phyloP scores from a whole-genome alignment of 352 stramenopile species.

The Phytophthora cryptogea region DNA sequence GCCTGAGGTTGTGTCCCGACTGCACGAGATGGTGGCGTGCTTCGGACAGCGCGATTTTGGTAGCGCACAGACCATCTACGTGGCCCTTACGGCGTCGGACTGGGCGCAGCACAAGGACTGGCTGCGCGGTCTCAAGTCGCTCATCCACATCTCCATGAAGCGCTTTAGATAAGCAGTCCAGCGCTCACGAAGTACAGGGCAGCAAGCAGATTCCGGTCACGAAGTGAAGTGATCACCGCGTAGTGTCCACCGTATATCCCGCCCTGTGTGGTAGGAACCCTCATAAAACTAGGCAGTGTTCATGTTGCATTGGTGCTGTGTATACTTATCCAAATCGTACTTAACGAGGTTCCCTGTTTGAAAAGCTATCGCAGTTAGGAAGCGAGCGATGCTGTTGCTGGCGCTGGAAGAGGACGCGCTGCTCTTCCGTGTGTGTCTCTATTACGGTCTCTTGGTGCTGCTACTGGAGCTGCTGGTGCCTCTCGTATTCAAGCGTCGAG shows the following conservation, averaged over 20 bases:
- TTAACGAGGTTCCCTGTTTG: background rate
- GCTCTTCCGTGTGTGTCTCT: conserved; percentile 59
- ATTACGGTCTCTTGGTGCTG: conserved; percentile 56
- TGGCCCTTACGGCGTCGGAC: conserved; percentile 90
- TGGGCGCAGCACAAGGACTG: conserved; percentile 98
- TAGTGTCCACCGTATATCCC: conserved; percentile 7
- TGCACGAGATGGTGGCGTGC: conserved; percentile 83
- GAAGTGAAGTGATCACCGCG: conserved; percentile 16
- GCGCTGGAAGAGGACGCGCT: conserved; percentile 56
- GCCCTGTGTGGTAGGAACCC: conserved; percentile 5
- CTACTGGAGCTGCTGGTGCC: conserved; percentile 56
- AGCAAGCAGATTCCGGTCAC: conserved; percentile 17
- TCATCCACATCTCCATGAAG: conserved; percentile 95
- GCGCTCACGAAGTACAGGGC: conserved; percentile 8
- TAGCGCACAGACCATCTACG: conserved; percentile 86
- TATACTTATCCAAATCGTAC: background rate
- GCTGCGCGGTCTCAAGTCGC: conserved; percentile 96
- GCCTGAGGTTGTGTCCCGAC: conserved; percentile 63
- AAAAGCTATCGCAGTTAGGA: background rate
- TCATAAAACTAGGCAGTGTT: conserved; percentile 25
- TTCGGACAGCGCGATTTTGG: conserved; percentile 83
- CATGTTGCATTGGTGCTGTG: background rate
- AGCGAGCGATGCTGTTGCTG: conserved; percentile 45
- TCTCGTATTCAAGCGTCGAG: conserved; percentile 55
- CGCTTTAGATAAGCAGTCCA: conserved; percentile 78